Evolutionary conservation across 2,329 filamentous ascomycete genomes (phyloP).

Genomic region (Pseudocercospora macadamiae): DNA sequence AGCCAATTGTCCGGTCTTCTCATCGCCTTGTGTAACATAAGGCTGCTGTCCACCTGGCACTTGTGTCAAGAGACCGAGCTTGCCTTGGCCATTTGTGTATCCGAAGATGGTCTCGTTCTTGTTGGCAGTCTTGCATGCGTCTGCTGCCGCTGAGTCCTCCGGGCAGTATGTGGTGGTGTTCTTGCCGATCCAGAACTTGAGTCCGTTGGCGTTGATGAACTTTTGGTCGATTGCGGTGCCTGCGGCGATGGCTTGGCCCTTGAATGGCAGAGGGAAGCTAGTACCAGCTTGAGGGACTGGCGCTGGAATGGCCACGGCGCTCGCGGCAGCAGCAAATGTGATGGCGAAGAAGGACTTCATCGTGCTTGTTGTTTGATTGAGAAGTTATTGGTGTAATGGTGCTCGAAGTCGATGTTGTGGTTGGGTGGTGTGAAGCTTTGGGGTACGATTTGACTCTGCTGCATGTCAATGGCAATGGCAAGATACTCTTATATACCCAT

Average conservation of each 20-base stretch:
- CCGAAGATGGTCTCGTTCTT: constrained; percentile 30
- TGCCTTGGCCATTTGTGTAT: constrained; percentile 26
- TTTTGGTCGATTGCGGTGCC: constrained; percentile 32
- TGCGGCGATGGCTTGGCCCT: constrained; percentile 27
- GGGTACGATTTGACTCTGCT: not conserved
- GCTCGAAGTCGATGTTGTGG: not conserved
- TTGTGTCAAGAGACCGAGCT: constrained; percentile 25
- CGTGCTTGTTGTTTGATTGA: constrained; percentile 15
- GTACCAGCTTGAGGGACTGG: constrained; percentile 9
- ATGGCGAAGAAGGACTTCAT: constrained; percentile 33
- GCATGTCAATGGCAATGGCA: too few relatives aligned
- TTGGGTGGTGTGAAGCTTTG: not conserved
- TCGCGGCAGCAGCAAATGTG: constrained; percentile 24
- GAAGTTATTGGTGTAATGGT: not conserved
- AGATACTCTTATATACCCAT: not conserved
- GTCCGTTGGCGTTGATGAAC: constrained; percentile 30
- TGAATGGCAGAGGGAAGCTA: constrained; percentile 19
- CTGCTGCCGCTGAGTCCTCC: constrained; percentile 10
- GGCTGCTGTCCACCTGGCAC: constrained; percentile 37
- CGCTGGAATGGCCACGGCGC: constrained; percentile 24
- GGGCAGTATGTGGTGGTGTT: constrained; percentile 36
- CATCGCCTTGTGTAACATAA: constrained; percentile 34
- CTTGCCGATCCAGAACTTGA: constrained; percentile 35
- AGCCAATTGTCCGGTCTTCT: constrained; percentile 7
- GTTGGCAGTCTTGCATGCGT: constrained; percentile 19